Percentiles rank a stretch among this genome's conserved stretches.
These are phyloP conservation scores for Gilbertella persicaria DNA, from an alignment of 371 early-diverging fungal genomes.

Conservation along the genomic window DNA sequence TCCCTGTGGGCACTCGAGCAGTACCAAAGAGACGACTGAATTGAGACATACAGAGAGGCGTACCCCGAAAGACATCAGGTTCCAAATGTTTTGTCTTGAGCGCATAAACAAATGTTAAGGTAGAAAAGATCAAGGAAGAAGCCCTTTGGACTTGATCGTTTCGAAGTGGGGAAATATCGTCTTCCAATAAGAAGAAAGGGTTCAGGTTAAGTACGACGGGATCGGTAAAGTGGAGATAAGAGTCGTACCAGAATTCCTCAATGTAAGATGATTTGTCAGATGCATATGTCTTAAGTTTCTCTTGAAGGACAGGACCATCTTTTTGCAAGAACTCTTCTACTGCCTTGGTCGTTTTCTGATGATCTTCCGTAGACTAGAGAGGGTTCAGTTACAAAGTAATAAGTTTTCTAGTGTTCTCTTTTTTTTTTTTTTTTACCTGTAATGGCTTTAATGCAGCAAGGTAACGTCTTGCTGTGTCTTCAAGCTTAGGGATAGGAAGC, in stretches of 20 bases:
- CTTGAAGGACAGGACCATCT: constrained; percentile 77
- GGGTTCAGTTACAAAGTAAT: background rate
- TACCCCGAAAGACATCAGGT: constrained; percentile 67
- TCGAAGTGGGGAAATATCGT: constrained; percentile 54
- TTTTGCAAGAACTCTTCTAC: constrained; percentile 73
- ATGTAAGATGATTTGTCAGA: constrained; percentile 57
- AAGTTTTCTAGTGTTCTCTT: background rate
- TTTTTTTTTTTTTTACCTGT: constrained; percentile 35
- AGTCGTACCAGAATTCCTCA: constrained; percentile 60
- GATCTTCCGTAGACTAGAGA: constrained; percentile 54
- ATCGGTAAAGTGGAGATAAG: constrained; percentile 47
- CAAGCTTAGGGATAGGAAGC: constrained; percentile 86
- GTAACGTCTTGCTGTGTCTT: constrained; percentile 76
- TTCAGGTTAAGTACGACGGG: constrained; percentile 55
- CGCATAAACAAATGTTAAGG: constrained; percentile 54
- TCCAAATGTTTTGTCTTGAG: constrained; percentile 52
- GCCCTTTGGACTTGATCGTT: constrained; percentile 55
- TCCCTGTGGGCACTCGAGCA: constrained; percentile 60
- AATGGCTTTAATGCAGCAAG: constrained; percentile 74
- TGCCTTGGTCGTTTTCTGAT: constrained; percentile 57
- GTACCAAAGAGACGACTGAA: constrained; percentile 64
- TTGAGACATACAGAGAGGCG: constrained; percentile 70
- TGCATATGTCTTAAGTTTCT: constrained; percentile 67
- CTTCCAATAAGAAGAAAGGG: constrained; percentile 55
- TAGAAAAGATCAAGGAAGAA: constrained; percentile 54